phyloP scores from a whole-genome alignment of 208 protist genomes.

The Crithidia expoeki region DNA sequence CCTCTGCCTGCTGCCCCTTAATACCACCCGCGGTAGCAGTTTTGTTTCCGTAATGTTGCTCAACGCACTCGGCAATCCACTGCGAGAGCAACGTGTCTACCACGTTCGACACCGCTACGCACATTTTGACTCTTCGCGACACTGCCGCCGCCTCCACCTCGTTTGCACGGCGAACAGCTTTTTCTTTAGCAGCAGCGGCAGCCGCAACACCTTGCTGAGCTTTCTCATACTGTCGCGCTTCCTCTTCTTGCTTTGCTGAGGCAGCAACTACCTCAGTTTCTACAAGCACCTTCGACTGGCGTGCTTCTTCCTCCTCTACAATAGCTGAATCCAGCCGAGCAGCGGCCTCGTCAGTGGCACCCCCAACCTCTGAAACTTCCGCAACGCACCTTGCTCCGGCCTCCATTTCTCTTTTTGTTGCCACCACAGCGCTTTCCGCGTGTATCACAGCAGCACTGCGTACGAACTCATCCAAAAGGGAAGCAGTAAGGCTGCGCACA shows the following conservation, averaged over 20 bases:
- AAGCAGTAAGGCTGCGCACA: too few relatives aligned
- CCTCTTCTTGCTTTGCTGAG: neutral
- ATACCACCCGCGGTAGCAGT: neutral
- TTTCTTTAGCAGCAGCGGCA: neutral
- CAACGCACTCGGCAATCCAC: neutral
- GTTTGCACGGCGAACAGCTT: neutral
- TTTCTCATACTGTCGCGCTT: neutral
- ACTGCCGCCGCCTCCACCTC: neutral
- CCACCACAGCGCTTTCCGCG: too few relatives aligned
- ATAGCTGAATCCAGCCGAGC: neutral
- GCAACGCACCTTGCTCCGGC: too few relatives aligned
- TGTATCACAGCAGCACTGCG: too few relatives aligned
- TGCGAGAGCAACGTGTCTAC: neutral
- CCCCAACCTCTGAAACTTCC: too few relatives aligned
- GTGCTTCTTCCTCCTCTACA: neutral
- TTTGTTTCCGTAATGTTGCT: neutral
- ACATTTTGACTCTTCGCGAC: neutral
- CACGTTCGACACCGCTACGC: neutral
- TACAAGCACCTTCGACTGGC: neutral
- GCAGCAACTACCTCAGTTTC: neutral
- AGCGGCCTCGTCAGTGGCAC: constrained; percentile 14
- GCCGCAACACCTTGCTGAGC: neutral
- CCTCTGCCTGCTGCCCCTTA: neutral
- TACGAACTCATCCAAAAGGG: too few relatives aligned
- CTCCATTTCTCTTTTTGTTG: too few relatives aligned